Conservation (phyloP, 2,329 filamentous ascomycete genomes). For the Penicillium capsulatum region DNA sequence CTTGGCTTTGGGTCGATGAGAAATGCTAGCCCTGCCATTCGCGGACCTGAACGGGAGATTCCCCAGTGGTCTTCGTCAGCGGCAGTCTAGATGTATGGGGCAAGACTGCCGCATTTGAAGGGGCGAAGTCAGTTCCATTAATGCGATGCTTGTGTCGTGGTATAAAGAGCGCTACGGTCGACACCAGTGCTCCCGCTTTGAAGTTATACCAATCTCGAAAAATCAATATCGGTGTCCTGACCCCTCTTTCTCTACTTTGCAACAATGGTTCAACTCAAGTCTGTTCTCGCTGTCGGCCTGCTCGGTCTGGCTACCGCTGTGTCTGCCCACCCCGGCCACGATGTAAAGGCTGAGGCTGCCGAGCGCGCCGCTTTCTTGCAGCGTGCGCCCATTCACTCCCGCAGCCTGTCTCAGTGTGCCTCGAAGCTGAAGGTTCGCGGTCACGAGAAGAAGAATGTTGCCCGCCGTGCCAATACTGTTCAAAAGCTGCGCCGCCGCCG, state of each 20-base stretch:
- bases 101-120: neutral
- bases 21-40: constrained; percentile 12
- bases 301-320: constrained; percentile 25
- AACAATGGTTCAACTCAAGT: constrained; percentile 20
- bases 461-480: constrained; percentile 44
- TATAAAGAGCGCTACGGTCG: too few relatives aligned
- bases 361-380: constrained; percentile 49
- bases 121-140: neutral
- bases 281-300: constrained; percentile 22
- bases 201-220: too few relatives aligned
- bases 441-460: constrained; percentile 43
- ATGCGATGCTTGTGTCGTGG: too few relatives aligned
- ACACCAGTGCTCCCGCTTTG: too few relatives aligned
- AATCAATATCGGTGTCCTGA: too few relatives aligned
- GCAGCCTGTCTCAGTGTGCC: constrained; percentile 47
- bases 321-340: constrained; percentile 49
- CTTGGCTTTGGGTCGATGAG: constrained; percentile 4
- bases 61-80: neutral
- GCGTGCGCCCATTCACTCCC: constrained; percentile 36
- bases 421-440: constrained; percentile 48
- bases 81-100: neutral
- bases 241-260: neutral
- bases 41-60: constrained; percentile 1
- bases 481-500: constrained; percentile 44
- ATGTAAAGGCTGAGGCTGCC: constrained; percentile 47